phyloP scores from a whole-genome alignment of 805 yeast species.

The Pichia eremophila region DNA sequence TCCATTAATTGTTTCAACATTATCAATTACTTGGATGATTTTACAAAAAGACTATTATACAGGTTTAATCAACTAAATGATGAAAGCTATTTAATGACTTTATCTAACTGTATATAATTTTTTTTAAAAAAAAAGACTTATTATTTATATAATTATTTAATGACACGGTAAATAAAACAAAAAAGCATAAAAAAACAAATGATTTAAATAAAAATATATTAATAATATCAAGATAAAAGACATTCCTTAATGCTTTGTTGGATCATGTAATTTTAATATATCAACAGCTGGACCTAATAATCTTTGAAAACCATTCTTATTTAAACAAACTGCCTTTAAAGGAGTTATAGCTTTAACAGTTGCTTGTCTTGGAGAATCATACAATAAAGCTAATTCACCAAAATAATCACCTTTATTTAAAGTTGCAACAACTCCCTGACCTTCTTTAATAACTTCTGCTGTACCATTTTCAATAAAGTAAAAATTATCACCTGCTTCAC shows the following conservation, averaged over 20 bases:
- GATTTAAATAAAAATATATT: no score
- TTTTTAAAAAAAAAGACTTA: no score
- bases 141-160: background rate
- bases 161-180: background rate
- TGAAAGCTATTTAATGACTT: background rate
- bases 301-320: slow-evolving; percentile 88
- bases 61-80: background rate
- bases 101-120: no score
- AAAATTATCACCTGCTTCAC: slow-evolving; percentile 73
- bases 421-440: slow-evolving; percentile 49
- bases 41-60: slow-evolving; percentile 55
- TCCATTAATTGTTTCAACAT: slow-evolving; percentile 73
- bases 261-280: slow-evolving; percentile 78
- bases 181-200: no score
- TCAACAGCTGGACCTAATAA: slow-evolving; percentile 91
- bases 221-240: no score
- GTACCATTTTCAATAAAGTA: slow-evolving; percentile 72
- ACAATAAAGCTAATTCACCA: slow-evolving; percentile 90
- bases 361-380: slow-evolving; percentile 91
- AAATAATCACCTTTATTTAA: slow-evolving; percentile 83
- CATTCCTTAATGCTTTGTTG: slow-evolving; percentile 34
- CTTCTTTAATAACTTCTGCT: slow-evolving; percentile 62
- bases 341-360: slow-evolving; percentile 69
- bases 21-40: slow-evolving; percentile 76
- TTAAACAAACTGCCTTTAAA: slow-evolving; percentile 85